Conservation (phyloP, 305 asterid species). For the Stenogyne calaminthoides region DNA sequence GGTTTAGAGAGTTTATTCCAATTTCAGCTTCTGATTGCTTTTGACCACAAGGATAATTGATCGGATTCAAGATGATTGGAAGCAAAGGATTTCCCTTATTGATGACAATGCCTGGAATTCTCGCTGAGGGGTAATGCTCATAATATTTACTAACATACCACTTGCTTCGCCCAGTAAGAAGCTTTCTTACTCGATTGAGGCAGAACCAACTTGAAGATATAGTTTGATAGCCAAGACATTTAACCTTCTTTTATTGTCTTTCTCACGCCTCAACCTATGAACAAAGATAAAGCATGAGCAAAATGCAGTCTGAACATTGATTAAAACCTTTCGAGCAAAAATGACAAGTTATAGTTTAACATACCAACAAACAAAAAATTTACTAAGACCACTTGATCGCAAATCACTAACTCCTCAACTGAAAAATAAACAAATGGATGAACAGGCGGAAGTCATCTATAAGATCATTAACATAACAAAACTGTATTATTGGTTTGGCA, state of each 20-base stretch:
- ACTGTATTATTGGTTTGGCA: neutral
- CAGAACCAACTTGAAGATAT: slow-evolving; percentile 82
- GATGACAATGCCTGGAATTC: slow-evolving; percentile 98
- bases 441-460: neutral
- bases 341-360: slow-evolving; percentile 20
- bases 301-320: slow-evolving; percentile 28
- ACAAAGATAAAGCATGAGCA: slow-evolving; percentile 40
- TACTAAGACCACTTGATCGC: neutral
- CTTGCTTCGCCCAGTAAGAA: slow-evolving; percentile 86
- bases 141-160: slow-evolving; percentile 83
- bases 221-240: slow-evolving; percentile 71
- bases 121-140: slow-evolving; percentile 98
- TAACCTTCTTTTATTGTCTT: slow-evolving; percentile 70
- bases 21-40: slow-evolving; percentile 48
- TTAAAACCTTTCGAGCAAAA: slow-evolving; percentile 18
- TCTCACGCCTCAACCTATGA: slow-evolving; percentile 90
- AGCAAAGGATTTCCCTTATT: slow-evolving; percentile 80
- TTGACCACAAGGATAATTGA: slow-evolving; percentile 48
- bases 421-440: neutral
- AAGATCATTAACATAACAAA: slow-evolving; percentile 15
- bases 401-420: slow-evolving; percentile 20
- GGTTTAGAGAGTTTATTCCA: slow-evolving; percentile 63
- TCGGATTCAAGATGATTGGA: slow-evolving; percentile 85
- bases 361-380: slow-evolving; percentile 9
- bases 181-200: slow-evolving; percentile 77